phyloP scores from a whole-genome alignment of 2,329 filamentous ascomycete species.

The Fusarium nodosum region DNA sequence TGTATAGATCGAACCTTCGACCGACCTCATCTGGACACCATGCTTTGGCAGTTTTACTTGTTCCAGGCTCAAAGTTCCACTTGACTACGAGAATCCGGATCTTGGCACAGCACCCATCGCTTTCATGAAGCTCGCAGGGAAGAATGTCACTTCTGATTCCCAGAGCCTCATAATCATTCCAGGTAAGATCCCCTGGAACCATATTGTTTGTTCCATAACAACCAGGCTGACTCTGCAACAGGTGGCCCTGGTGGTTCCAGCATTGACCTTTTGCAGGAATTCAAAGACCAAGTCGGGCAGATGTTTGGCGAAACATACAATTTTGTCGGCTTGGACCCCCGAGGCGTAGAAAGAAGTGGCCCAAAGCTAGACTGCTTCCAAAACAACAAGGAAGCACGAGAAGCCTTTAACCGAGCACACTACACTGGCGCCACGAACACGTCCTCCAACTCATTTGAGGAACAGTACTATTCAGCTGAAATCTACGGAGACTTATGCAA shows the following conservation, averaged over 20 bases:
- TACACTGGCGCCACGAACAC: neutral
- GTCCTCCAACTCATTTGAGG: neutral
- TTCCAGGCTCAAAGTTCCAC: neutral
- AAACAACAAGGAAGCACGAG: neutral
- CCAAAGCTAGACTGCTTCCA: neutral
- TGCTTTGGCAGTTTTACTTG: constrained; percentile 2
- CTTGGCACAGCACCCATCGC: neutral
- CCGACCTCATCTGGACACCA: neutral
- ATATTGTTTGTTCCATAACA: neutral
- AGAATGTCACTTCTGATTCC: neutral
- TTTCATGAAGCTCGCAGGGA: constrained; percentile 1
- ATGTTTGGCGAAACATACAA: constrained; percentile 3
- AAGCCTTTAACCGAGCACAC: neutral
- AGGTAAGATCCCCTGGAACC: neutral
- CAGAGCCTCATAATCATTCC: constrained; percentile 1
- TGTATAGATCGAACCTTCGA: neutral
- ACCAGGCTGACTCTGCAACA: neutral
- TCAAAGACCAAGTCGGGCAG: neutral
- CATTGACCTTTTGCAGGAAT: neutral
- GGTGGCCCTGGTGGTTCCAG: constrained; percentile 4
- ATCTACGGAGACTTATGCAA: constrained; percentile 5
- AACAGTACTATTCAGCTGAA: neutral
- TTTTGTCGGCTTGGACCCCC: constrained; percentile 1
- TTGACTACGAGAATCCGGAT: neutral
- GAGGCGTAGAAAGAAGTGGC: neutral